Conservation (phyloP, 371 early-diverging fungal genomes). For the Mucor indicus region DNA sequence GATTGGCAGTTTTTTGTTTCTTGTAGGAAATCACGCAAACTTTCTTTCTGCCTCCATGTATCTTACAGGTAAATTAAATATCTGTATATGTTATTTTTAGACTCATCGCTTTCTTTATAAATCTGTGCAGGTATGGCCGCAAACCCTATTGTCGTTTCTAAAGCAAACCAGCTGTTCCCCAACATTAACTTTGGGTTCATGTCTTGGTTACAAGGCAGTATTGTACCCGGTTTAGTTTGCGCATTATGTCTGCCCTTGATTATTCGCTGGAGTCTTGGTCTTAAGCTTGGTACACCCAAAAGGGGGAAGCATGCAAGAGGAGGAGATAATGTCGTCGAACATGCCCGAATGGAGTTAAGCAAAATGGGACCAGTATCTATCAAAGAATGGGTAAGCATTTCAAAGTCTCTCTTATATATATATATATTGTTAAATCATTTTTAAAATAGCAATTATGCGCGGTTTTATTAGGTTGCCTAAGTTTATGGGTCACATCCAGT, state of each 20-base stretch:
- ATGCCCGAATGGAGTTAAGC: slow-evolving; percentile 30
- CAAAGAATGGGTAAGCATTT: slow-evolving; percentile 38
- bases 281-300: background rate
- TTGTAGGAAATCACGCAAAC: slow-evolving; percentile 60
- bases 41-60: slow-evolving; percentile 65
- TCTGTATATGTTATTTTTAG: background rate
- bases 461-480: slow-evolving; percentile 55
- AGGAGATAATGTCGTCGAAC: slow-evolving; percentile 23
- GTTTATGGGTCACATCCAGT: slow-evolving; percentile 65
- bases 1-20: slow-evolving; percentile 48
- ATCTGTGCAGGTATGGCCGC: slow-evolving; percentile 56
- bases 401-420: background rate
- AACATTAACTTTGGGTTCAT: slow-evolving; percentile 56
- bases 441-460: slow-evolving; percentile 44
- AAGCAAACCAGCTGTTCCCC: slow-evolving; percentile 48
- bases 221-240: slow-evolving; percentile 49
- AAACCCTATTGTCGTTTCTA: slow-evolving; percentile 61
- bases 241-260: slow-evolving; percentile 41
- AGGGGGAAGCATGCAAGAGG: background rate
- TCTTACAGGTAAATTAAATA: slow-evolving; percentile 43
- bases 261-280: slow-evolving; percentile 30
- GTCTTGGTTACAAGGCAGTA: slow-evolving; percentile 58
- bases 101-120: background rate
- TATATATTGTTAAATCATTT: background rate
- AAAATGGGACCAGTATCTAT: slow-evolving; percentile 35